Percentiles rank a stretch among this genome's conserved stretches.
These are phyloP conservation scores for Pseudocercospora vitis DNA, from an alignment of 2,329 filamentous ascomycete genomes.

Conservation along the genomic window DNA sequence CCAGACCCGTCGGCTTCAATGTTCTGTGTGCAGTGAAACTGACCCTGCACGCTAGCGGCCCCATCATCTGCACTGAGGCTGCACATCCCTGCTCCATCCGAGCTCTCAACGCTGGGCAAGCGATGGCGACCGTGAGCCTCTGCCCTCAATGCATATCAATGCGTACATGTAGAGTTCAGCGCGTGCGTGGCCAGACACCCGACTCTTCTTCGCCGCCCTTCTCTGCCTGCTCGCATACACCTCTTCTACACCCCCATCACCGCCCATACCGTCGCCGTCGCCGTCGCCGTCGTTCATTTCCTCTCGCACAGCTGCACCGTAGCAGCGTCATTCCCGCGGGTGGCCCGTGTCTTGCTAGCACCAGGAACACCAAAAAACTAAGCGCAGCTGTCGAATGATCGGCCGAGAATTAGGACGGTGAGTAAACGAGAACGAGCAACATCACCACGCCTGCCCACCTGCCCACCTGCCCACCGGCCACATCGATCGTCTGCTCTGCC, in stretches of 20 bases:
- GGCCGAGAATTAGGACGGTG: not conserved
- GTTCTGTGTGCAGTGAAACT: not conserved
- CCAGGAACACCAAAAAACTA: constrained; percentile 6
- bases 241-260: not conserved
- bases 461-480: not conserved
- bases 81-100: not conserved
- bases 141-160: constrained; percentile 4
- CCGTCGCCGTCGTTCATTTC: not conserved
- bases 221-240: not conserved
- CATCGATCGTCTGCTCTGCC: not conserved
- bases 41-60: not conserved
- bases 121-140: not conserved
- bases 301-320: not conserved
- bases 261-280: not conserved
- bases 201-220: not conserved
- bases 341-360: constrained; percentile 4
- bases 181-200: not conserved
- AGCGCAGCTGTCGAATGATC: constrained; percentile 3
- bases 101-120: not conserved
- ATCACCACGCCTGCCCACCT: not conserved
- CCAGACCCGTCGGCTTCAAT: not conserved
- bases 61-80: constrained; percentile 4
- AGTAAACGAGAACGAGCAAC: constrained; percentile 7
- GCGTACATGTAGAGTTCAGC: constrained; percentile 2
- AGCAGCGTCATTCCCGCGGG: not conserved